phyloP scores from a whole-genome alignment of 495 filamentous ascomycete species.

The Xylaria palmicola region DNA sequence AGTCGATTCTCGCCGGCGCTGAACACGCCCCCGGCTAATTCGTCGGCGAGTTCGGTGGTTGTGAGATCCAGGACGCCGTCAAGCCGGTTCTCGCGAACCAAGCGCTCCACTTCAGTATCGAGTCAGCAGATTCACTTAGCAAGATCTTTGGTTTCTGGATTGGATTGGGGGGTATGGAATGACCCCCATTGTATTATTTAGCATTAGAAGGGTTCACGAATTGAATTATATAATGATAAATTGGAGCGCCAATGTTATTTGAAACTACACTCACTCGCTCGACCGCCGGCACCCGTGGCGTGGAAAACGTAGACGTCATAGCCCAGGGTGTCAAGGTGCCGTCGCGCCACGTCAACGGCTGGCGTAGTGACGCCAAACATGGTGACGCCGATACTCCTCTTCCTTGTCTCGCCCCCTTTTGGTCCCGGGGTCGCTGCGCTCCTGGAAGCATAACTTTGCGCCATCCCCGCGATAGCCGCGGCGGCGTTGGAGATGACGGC shows the following conservation, averaged over 20 bases:
- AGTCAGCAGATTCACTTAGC: background rate
- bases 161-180: too few relatives aligned
- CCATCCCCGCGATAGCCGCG: constrained; percentile 57
- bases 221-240: too few relatives aligned
- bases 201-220: too few relatives aligned
- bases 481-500: constrained; percentile 61
- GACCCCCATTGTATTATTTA: background rate
- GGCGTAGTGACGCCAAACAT: constrained; percentile 78
- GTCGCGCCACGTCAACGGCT: constrained; percentile 49
- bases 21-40: constrained; percentile 61
- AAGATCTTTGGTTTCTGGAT: too few relatives aligned
- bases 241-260: too few relatives aligned
- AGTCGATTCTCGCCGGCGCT: constrained; percentile 54
- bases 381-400: constrained; percentile 53
- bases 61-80: constrained; percentile 68
- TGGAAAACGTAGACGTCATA: constrained; percentile 67
- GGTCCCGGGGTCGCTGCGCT: background rate
- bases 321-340: constrained; percentile 38
- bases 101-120: constrained; percentile 55
- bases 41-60: constrained; percentile 65
- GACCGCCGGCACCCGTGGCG: constrained; percentile 64
- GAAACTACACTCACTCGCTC: constrained; percentile 35
- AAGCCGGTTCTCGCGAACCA: constrained; percentile 52
- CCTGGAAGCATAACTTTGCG: constrained; percentile 39
- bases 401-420: background rate